A percentile compares a stretch with the other conserved stretches of the same genome.
phyloP scores from a whole-genome alignment of 129 eudicot genomes.

The Erigeron canadensis region DNA sequence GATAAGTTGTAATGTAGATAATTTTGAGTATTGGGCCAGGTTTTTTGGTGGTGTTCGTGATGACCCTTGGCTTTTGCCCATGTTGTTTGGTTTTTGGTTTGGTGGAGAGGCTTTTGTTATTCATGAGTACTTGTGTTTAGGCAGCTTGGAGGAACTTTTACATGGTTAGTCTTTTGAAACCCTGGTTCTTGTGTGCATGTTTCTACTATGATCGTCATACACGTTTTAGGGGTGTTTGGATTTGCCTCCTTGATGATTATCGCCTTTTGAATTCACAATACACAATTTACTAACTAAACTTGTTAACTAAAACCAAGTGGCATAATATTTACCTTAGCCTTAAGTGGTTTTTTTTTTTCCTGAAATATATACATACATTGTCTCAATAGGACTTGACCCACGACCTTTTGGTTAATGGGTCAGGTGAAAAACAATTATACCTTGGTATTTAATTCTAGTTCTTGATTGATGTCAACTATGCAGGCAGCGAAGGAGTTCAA shows the following conservation, averaged over 20 bases:
- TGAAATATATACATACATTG: no score
- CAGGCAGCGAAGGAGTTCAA: constrained; percentile 52
- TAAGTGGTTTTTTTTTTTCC: no score
- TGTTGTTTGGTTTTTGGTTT: constrained; percentile 43
- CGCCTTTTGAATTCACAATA: no score
- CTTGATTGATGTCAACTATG: constrained; percentile 12
- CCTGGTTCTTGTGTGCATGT: neutral
- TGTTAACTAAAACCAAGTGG: no score
- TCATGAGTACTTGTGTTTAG: constrained; percentile 44
- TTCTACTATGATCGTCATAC: neutral
- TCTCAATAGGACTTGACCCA: no score
- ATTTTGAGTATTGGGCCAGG: constrained; percentile 44
- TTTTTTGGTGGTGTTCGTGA: constrained; percentile 38
- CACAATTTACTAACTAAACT: no score
- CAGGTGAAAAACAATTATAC: neutral
- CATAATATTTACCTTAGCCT: no score
- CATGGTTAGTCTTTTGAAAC: constrained; percentile 25
- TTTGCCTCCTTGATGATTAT: neutral
- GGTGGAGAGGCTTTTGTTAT: constrained; percentile 48
- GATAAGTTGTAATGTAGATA: constrained; percentile 19
- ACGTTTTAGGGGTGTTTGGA: neutral
- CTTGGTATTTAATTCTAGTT: neutral
- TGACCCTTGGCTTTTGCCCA: constrained; percentile 30
- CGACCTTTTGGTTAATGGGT: neutral
- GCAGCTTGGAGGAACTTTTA: constrained; percentile 56